Evolutionary conservation across 2,329 filamentous ascomycete species (phyloP).

Genomic region (Colletotrichum sp.): DNA sequence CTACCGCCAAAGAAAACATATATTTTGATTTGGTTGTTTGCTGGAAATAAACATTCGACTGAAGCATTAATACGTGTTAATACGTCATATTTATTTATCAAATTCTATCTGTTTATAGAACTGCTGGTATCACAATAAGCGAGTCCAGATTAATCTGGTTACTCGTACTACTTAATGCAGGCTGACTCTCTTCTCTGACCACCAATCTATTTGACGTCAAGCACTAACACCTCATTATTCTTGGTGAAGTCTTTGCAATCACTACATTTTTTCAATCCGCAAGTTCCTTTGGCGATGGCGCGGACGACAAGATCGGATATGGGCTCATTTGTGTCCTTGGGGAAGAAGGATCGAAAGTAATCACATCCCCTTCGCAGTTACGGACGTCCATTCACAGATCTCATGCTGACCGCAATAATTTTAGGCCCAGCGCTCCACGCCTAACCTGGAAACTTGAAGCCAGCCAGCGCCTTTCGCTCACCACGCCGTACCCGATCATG

Average conservation of each 20-base stretch:
- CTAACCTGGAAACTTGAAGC: not conserved
- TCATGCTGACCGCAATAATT: not conserved
- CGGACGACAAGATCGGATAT: not conserved
- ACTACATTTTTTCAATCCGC: not conserved
- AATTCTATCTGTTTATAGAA: too few relatives aligned
- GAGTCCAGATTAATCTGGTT: too few relatives aligned
- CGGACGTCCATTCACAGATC: not conserved
- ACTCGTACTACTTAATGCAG: not conserved
- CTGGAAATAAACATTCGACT: too few relatives aligned
- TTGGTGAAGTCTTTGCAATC: not conserved
- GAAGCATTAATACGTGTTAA: accelerated
- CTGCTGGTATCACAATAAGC: too few relatives aligned
- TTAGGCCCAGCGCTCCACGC: not conserved
- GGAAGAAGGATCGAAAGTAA: not conserved
- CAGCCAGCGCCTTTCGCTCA: not conserved
- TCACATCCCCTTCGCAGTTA: not conserved
- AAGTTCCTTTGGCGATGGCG: not conserved
- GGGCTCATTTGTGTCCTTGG: not conserved
- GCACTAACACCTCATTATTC: not conserved
- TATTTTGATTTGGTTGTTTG: too few relatives aligned
- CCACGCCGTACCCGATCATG: not conserved
- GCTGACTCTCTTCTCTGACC: not conserved
- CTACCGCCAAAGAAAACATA: too few relatives aligned
- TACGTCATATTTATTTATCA: too few relatives aligned
- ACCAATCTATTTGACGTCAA: not conserved